Base-by-base conservation (phyloP, 2,329 filamentous ascomycete species). In the Seiridium unicorne region DNA sequence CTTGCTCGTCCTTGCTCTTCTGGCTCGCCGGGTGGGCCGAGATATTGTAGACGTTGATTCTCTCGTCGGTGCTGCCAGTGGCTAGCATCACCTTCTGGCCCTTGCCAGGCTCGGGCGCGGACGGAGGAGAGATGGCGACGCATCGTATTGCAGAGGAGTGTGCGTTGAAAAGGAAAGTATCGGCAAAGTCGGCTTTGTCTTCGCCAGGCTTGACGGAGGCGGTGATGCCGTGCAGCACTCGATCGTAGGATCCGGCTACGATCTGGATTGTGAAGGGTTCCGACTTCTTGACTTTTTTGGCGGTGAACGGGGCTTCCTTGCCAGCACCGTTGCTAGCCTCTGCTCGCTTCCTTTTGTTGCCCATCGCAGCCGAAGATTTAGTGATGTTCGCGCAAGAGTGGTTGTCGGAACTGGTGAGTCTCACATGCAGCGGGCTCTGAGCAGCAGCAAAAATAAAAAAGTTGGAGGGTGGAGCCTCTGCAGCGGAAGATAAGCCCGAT, bases 141-240 rank as follows among this genome's bases (percentile, higher is more conserved):
- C 92, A 96, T 68, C 93, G 90, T 72, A 99, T 92, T 4, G 95
- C 89, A 10, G 93, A 96, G 60, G 87, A 84, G 77, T 99, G 95
- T 11, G 95, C 93, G 71, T 93, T 92, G 84, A 99, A 97, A 60
- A 99, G 85, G 75, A 99, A 99, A 0, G 91, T 94, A 75, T 98
- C 94, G 65, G 91, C 86, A 72, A 97, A 98, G 56, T 88, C 82
- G 58, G 88, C 80, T 13, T 81, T 71, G 58, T 73, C 65, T 47
- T 73, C 68, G 13, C 34, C 34, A 59, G 69, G 72, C 32, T 83
- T 80, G 57, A 96, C 79, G 2, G 86, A 86, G n/a, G 90, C 93
- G 6, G 90, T 92, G 68, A 97, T 83, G 62, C 95, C 95, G 74
- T 99, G 95, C 26, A 99, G 84, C 55, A 96, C 87, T 64, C 93